Conservation (phyloP, 495 filamentous ascomycete genomes). For the Trichoderma gamsii region DNA sequence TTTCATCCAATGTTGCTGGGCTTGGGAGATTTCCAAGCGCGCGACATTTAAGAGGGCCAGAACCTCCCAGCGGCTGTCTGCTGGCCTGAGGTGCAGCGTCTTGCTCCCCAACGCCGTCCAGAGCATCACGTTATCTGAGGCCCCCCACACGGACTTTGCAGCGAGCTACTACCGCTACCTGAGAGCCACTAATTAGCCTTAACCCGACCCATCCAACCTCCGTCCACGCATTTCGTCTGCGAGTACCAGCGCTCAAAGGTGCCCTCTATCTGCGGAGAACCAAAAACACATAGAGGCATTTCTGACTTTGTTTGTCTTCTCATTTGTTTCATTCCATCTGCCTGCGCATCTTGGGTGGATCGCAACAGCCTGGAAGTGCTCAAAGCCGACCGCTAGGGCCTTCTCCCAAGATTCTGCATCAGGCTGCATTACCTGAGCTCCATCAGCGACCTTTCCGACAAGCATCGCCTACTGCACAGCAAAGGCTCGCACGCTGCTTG, state of each 20-base stretch:
- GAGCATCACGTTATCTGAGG: conserved; percentile 10
- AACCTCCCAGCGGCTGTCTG: no score
- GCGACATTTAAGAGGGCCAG: no score
- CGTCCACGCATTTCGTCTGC: background rate
- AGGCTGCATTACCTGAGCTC: background rate
- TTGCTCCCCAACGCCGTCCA: background rate
- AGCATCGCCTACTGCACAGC: background rate
- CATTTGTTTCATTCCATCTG: background rate
- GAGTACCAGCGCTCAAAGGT: background rate
- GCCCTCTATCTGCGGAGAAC: background rate
- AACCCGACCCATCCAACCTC: background rate
- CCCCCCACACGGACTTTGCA: background rate
- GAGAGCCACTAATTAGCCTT: background rate
- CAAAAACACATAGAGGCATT: background rate
- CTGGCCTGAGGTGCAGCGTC: background rate
- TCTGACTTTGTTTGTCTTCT: background rate
- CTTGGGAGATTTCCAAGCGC: background rate
- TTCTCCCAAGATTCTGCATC: background rate
- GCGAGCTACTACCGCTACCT: background rate
- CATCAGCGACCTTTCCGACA: background rate
- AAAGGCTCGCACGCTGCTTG: background rate
- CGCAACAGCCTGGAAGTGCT: background rate
- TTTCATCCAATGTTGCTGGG: conserved; percentile 10
- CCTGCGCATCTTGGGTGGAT: background rate
- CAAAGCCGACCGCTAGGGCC: background rate